phyloP scores from a whole-genome alignment of 2,329 filamentous ascomycete genomes.

The Penicillium sp. region DNA sequence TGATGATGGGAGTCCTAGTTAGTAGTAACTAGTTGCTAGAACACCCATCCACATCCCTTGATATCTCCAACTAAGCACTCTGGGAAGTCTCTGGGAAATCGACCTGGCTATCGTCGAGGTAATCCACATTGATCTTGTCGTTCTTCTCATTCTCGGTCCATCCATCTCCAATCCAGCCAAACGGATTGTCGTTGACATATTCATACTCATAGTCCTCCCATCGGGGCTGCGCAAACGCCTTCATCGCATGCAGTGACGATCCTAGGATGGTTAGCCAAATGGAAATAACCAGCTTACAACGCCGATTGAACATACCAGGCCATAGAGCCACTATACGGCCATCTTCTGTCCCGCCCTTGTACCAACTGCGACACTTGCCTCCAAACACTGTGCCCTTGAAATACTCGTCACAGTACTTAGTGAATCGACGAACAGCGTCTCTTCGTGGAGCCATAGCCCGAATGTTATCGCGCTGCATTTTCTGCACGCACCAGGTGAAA shows the following conservation, averaged over 20 bases:
- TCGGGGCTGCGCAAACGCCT: conserved; percentile 37
- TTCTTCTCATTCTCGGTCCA: conserved; percentile 40
- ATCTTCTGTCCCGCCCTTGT: conserved; percentile 39
- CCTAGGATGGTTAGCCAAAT: conserved; percentile 22
- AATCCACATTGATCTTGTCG: conserved; percentile 37
- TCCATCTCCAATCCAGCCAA: conserved; percentile 40
- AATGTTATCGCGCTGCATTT: conserved; percentile 43
- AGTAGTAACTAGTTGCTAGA: too few relatives aligned
- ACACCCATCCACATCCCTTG: too few relatives aligned
- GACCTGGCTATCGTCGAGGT: conserved; percentile 41
- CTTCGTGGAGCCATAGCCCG: conserved; percentile 30
- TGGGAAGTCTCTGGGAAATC: conserved; percentile 35
- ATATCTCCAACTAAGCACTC: too few relatives aligned
- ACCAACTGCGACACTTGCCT: conserved; percentile 45
- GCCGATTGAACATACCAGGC: conserved; percentile 33
- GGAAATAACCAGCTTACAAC: background rate
- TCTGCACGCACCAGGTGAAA: conserved; percentile 36
- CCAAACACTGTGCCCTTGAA: conserved; percentile 40
- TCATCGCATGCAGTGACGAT: conserved; percentile 43
- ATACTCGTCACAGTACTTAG: conserved; percentile 38
- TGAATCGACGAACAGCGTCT: conserved; percentile 35
- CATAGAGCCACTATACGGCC: conserved; percentile 39
- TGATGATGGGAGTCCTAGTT: too few relatives aligned
- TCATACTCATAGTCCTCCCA: conserved; percentile 47
- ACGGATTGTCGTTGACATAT: conserved; percentile 39